Conservation (phyloP, 306 rosid species). For the Potentilla sterilis region DNA sequence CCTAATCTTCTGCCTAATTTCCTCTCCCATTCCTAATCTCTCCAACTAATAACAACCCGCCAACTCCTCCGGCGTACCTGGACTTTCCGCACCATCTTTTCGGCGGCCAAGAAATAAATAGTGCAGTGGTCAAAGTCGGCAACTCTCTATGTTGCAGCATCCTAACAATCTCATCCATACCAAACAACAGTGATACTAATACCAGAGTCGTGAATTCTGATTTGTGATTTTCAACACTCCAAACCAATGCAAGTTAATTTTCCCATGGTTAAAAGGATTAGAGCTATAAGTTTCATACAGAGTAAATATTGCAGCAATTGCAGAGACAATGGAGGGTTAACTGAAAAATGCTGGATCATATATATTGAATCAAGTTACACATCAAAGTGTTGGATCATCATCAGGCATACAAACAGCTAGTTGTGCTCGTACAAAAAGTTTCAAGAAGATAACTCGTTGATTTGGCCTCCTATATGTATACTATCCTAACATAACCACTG, state of each 20-base stretch:
- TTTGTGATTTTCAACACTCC: background rate
- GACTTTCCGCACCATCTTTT: slow-evolving; percentile 5
- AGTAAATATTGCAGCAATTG: background rate
- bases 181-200: background rate
- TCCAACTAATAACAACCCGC: slow-evolving; percentile 3
- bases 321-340: background rate
- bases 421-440: background rate
- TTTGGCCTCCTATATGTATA: background rate
- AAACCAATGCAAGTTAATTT: background rate
- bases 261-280: background rate
- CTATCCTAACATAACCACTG: background rate
- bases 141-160: background rate
- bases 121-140: slow-evolving; percentile 4
- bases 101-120: background rate
- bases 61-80: background rate
- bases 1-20: slow-evolving; percentile 9
- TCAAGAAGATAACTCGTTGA: background rate
- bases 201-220: background rate
- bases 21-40: slow-evolving; percentile 1
- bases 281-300: background rate
- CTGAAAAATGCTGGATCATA: background rate
- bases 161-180: background rate
- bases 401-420: background rate
- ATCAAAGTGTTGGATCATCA: background rate
- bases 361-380: background rate